Base-by-base conservation (phyloP, 345 rosid genomes). In the Dimocarpus longan region DNA sequence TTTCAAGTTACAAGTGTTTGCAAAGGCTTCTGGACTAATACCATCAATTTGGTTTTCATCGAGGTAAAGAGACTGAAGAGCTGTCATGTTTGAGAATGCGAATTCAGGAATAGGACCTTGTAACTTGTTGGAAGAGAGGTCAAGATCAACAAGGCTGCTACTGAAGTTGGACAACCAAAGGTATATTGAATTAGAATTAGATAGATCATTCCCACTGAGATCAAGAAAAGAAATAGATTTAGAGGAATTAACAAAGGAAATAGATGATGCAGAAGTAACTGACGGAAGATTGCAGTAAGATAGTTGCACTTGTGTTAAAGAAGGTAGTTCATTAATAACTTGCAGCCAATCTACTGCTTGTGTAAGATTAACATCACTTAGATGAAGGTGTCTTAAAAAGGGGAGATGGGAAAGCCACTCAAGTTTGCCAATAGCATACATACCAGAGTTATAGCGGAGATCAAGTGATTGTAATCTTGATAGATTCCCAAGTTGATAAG, bases 121-220 rank as follows among this genome's bases (percentile, higher is more conserved):
- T 28, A 66, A 10, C 1, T 0, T 10, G 46, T 67, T 81, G 0
- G 1, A 8, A 22, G 1, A 8, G 8, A 81, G 74, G 42, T 15
- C 19, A 57, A 77, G 78, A 28, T n/a, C 21, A 44, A 57, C 74
- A 66, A 81, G 75, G 19, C 26, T 65, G 22, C 39, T 11, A 12
- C 72, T 80, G 4, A 42, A 7, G 7, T 75, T 70, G 70, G 76
- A 70, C 76, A 80, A 50, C 76, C 66, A 59, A 4, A 9, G 22
- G 56, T 43, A 24, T 24, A 50, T 37, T 4, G 68, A 63, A 44
- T 56, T n/a, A n/a, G n/a, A n/a, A n/a, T n/a, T 22, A 46, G 42
- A 18, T 24, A 40, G 16, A 57, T 28, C 15, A 48, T 48, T 48
- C 5, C 0, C 0, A 3, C 3, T 32, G 37, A 32, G 37, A 32